These are phyloP conservation scores for Murraya koenigii DNA, from an alignment of 345 rosid genomes.

Conservation along the genomic window DNA sequence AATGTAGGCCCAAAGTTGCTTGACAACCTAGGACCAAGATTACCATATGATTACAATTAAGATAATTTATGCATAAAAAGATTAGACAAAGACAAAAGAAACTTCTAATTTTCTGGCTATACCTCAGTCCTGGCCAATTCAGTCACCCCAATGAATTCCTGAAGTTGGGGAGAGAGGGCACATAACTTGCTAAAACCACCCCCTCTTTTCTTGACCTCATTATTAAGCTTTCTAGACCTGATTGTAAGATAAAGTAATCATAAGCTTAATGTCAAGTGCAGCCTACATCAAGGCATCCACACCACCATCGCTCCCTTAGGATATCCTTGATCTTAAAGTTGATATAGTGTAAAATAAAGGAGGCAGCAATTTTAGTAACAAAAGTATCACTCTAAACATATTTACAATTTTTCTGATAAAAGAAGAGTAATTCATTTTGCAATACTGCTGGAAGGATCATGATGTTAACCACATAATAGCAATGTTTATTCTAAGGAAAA, in stretches of 20 bases:
- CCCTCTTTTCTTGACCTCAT: constrained; percentile 40
- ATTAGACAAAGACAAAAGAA: not conserved
- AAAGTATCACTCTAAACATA: not conserved
- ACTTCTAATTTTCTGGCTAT: constrained; percentile 1
- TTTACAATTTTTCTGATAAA: not conserved
- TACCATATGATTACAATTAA: constrained; percentile 8
- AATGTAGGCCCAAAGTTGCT: constrained; percentile 52
- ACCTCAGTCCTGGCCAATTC: constrained; percentile 43
- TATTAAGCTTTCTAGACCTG: constrained; percentile 31
- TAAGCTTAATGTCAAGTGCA: constrained; percentile 8
- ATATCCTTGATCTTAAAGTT: not conserved
- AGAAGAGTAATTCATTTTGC: not conserved
- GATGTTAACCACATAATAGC: not conserved
- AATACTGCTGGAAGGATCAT: not conserved
- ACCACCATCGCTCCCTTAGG: not conserved
- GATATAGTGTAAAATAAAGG: not conserved
- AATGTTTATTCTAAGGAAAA: not conserved
- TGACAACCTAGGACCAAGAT: constrained; percentile 51
- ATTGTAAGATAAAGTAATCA: constrained; percentile 11
- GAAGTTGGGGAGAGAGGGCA: constrained; percentile 48
- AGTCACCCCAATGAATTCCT: constrained; percentile 33
- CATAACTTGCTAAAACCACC: constrained; percentile 47
- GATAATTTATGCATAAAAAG: constrained; percentile 1
- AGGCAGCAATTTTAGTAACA: not conserved
- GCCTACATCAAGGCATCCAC: not conserved